Conservation (phyloP, 306 rosid genomes). For the Senna siamea region DNA sequence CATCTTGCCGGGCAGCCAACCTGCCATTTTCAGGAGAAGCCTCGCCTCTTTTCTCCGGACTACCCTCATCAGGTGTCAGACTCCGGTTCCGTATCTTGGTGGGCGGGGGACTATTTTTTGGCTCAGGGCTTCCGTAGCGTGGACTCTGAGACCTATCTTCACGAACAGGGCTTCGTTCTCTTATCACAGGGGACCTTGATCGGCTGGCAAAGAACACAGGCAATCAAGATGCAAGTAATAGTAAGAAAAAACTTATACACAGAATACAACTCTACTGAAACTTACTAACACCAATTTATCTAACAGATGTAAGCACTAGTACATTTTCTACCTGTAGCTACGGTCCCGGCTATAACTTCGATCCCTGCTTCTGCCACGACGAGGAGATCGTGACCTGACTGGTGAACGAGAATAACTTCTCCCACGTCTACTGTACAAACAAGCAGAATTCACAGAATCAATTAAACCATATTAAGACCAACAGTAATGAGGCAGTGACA, state of each 20-base stretch:
- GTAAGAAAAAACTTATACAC: neutral
- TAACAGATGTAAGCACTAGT: neutral
- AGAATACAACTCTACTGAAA: no score
- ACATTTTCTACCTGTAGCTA: slow-evolving; percentile 56
- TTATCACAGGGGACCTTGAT: slow-evolving; percentile 58
- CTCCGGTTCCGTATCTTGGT: slow-evolving; percentile 48
- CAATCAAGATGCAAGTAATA: neutral
- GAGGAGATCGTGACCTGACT: slow-evolving; percentile 53
- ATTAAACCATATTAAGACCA: neutral
- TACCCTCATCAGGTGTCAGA: slow-evolving; percentile 50
- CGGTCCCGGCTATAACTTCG: slow-evolving; percentile 62
- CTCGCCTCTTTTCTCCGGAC: slow-evolving; percentile 45
- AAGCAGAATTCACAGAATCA: slow-evolving; percentile 1
- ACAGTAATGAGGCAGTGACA: neutral
- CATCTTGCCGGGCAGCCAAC: slow-evolving; percentile 37
- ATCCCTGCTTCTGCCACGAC: slow-evolving; percentile 58
- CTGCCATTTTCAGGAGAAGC: slow-evolving; percentile 52
- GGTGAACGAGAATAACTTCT: slow-evolving; percentile 60
- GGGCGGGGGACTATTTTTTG: slow-evolving; percentile 41
- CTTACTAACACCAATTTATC: neutral
- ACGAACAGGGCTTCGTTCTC: slow-evolving; percentile 50
- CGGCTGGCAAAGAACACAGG: slow-evolving; percentile 44
- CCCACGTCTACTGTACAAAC: slow-evolving; percentile 44
- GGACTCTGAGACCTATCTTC: slow-evolving; percentile 54
- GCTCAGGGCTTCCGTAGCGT: slow-evolving; percentile 45